Conservation (phyloP, 1,284 basidiomycete genomes). For the Rhodotorula sp. region DNA sequence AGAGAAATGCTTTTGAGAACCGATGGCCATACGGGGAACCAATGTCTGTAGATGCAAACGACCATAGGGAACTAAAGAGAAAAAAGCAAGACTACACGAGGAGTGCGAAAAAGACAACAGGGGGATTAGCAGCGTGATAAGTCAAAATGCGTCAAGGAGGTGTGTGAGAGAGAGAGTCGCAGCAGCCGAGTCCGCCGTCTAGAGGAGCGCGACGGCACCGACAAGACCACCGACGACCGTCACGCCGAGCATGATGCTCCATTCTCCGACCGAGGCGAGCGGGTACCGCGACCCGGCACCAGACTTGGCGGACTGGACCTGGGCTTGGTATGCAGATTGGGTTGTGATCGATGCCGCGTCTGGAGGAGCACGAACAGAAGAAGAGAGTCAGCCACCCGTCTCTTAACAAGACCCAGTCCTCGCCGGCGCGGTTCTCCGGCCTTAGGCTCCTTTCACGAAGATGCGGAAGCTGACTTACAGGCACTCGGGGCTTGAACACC, state of each 20-base stretch:
- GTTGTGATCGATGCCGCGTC: conserved; percentile 31
- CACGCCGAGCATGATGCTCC: conserved; percentile 19
- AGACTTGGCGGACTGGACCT: background rate
- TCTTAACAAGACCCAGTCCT: no score
- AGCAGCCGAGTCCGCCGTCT: background rate
- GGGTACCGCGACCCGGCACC: conserved; percentile 3
- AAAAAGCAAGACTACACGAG: no score
- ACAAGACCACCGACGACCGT: conserved; percentile 31
- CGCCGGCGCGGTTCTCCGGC: no score
- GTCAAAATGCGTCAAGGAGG: no score
- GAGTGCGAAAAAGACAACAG: no score
- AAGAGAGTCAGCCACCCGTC: no score
- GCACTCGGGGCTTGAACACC: background rate
- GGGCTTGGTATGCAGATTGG: background rate
- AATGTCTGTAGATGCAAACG: no score
- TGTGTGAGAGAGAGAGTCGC: background rate
- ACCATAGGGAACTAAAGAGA: no score
- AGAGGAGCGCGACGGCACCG: conserved; percentile 27
- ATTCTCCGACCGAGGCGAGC: background rate
- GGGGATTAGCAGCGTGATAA: no score
- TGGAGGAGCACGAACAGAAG: background rate
- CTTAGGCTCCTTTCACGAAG: no score
- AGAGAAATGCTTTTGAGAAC: no score
- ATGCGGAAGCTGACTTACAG: conserved; percentile 2
- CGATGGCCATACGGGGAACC: no score